Conservation (phyloP, 192 early-diverging fungal species). For the Coemansia sp. region DNA sequence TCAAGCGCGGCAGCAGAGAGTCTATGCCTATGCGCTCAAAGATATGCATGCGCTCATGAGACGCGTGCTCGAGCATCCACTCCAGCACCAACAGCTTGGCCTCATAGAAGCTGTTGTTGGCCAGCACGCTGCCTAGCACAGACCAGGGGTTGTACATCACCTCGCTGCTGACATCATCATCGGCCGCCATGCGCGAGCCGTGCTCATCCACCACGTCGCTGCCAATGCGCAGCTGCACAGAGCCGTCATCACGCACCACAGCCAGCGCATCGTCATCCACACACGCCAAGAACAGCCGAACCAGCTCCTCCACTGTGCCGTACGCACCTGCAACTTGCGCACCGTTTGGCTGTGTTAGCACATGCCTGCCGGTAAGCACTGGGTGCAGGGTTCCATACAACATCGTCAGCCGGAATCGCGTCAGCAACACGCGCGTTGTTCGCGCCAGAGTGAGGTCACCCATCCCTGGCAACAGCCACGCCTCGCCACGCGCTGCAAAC, state of each 20-base stretch:
- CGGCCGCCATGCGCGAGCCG: slow-evolving; percentile 8
- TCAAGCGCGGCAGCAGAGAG: slow-evolving; percentile 17
- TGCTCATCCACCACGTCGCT: slow-evolving; percentile 22
- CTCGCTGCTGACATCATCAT: slow-evolving; percentile 9
- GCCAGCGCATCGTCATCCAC: slow-evolving; percentile 31
- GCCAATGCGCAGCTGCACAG: slow-evolving; percentile 29
- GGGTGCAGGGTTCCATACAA: slow-evolving; percentile 50
- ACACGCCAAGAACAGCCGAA: slow-evolving; percentile 33
- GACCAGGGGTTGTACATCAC: slow-evolving; percentile 36
- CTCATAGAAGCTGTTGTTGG: slow-evolving; percentile 42
- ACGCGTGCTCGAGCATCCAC: slow-evolving; percentile 42
- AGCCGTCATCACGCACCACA: slow-evolving; percentile 26
- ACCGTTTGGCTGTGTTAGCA: slow-evolving; percentile 10
- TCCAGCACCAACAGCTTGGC: slow-evolving; percentile 35
- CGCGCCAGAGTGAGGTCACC: slow-evolving; percentile 13
- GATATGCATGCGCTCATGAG: slow-evolving; percentile 24
- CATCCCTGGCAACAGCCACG: slow-evolving; percentile 22
- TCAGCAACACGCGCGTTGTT: slow-evolving; percentile 16
- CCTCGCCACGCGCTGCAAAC: slow-evolving; percentile 41
- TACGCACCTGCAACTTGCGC: slow-evolving; percentile 35
- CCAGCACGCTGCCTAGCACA: slow-evolving; percentile 20
- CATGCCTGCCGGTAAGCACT: slow-evolving; percentile 11
- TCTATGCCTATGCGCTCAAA: slow-evolving; percentile 32
- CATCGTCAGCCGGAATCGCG: slow-evolving; percentile 46
- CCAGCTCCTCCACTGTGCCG: slow-evolving; percentile 41